Base-by-base conservation (phyloP, 2,329 filamentous ascomycete species). In the Anthostomella pinea region DNA sequence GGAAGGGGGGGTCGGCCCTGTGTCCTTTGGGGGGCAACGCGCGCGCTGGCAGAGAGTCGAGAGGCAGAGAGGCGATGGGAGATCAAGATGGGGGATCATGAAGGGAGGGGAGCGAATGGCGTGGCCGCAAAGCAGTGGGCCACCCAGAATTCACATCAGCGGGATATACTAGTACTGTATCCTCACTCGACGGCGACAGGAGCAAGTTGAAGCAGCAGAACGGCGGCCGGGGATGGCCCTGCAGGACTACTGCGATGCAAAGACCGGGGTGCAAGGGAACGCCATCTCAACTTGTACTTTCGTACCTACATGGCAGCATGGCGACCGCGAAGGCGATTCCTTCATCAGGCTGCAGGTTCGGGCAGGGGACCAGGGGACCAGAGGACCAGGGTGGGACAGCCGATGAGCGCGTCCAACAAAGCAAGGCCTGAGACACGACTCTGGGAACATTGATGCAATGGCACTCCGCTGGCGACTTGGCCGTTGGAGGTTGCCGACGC, bases 41-140 rank as follows among this genome's bases (percentile, higher is more conserved):
- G n/a, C n/a, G n/a, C n/a, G n/a, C 9, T 10, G n/a, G 28, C 33
- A 18, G 26, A 32, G 24, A 39, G 24, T 13, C 25, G 21, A 37
- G 20, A 18, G 32, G 8, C 21, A 15, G 24, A 11, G 24, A 13
- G 35, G 38, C 33, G 45, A 43, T 41, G 46, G 35, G 45, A 52
- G 52, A 57, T 56, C 55, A 50, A 48, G 49, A 52, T 49, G 48
- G 44, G 42, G 50, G 48, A 43, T 46, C 45, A 48, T 33, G 38
- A 39, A 35, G 27, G 41, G 45, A 46, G 42, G 39, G 39, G 45
- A 51, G 45, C 45, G 42, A 52, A 49, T 54, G 44, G 45, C 32
- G 34, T 37, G 20, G 38, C 16, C 29, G 41, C 40, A 41, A 39
- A 44, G 35, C 45, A 41, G 17, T 27, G 17, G 32, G 24, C 20